These are phyloP conservation scores for Thymus quinquecostatus DNA, from an alignment of 257 asterid species.

Conservation along the genomic window DNA sequence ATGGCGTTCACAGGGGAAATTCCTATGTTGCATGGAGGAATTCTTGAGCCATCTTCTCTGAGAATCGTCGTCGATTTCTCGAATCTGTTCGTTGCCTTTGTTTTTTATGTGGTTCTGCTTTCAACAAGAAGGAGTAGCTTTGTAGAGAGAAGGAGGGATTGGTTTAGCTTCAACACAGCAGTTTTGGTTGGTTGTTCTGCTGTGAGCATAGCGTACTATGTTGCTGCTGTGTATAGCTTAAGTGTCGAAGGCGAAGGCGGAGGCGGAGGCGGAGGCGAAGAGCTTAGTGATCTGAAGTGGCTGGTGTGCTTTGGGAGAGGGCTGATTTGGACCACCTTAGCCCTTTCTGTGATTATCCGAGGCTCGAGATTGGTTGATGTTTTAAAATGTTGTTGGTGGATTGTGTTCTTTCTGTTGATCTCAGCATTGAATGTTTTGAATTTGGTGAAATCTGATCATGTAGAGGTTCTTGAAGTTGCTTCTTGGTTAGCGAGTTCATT, in stretches of 20 bases:
- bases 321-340: conserved; percentile 53
- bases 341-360: conserved; percentile 49
- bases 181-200: conserved; percentile 46
- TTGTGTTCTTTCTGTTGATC: conserved; percentile 41
- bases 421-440: conserved; percentile 47
- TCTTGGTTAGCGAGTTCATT: conserved; percentile 59
- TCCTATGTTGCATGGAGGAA: conserved; percentile 45
- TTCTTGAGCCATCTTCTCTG: conserved; percentile 34
- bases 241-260: conserved; percentile 13
- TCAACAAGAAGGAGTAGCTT: conserved; percentile 26
- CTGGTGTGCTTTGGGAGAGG: conserved; percentile 43
- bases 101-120: conserved; percentile 42
- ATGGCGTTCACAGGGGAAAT: conserved; percentile 48
- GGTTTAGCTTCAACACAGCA: conserved; percentile 25
- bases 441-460: conserved; percentile 26
- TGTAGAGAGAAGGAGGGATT: conserved; percentile 38
- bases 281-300: conserved; percentile 39
- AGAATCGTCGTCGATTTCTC: conserved; percentile 44
- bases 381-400: conserved; percentile 63
- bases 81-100: conserved; percentile 41
- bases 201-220: conserved; percentile 44
- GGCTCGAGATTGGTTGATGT: conserved; percentile 47
- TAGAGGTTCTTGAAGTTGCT: conserved; percentile 42
- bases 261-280: conserved; percentile 21
- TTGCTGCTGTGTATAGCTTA: conserved; percentile 37